Evolutionary conservation across 2,329 filamentous ascomycete species (phyloP), one percentile per base, ranked within the genome.

Genomic region (Beauveria medogensis): DNA sequence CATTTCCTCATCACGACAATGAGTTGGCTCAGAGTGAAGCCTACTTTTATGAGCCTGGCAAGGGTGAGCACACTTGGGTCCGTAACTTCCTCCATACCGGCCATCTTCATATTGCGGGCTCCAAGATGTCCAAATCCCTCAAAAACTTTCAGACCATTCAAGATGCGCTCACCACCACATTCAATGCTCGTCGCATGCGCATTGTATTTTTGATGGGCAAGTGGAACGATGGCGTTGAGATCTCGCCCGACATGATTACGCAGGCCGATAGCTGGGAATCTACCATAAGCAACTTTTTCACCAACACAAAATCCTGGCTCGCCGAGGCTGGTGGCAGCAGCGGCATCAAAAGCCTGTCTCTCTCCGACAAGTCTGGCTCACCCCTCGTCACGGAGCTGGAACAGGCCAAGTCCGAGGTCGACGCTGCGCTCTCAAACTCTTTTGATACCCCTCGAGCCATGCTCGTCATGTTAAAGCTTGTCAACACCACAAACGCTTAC

Each of bases 81-180:
- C 96, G 94, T 71, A 96, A 97, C 75, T 97, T 97, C 75, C 71
- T 97, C 18, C 93, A 97, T 71, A 97, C 95, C 88, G 93, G 93
- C 0, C 93, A 97, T 71, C 76, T 97, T 53, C 75, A 73, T 6
- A 97, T 97, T 61, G 85, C 88, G 28, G 92, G 93, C 0, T 91
- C 87, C 24, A 97, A 97, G 73, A 97, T 97, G 93, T 93, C 89
- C 61, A 97, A 97, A 74, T 91, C 87, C 18, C 76, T 97, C 61
- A 97, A 97, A 78, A 97, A 97, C 73, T 97, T 97, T 73, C 91
- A 91, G 46, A 96, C 93, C 0, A 96, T 97, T 64, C 83, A 91
- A 34, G 90, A 95, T 71, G 92, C 92, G 0, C 77, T 97, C 8
- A 75, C 75, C 12, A 81, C 77, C 2, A 79, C 75, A 12, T 96